A percentile compares a stretch with the other conserved stretches of the same genome.
Conservation (phyloP, 805 yeast genomes). For the Limtongia smithiae region DNA sequence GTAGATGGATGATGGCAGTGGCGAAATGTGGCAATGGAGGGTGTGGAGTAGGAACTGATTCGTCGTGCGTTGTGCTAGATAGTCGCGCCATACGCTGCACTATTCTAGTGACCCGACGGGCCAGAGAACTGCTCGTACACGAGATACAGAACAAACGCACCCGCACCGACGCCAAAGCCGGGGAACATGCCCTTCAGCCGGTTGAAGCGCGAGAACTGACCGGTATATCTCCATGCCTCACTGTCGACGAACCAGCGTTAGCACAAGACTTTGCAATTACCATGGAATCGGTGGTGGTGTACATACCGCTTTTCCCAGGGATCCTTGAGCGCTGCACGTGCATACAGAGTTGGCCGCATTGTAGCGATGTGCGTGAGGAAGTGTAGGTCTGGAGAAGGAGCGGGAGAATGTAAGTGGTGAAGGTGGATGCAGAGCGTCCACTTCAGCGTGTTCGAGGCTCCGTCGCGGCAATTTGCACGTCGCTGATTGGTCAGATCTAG, state of each 20-base stretch:
- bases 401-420: too few relatives aligned
- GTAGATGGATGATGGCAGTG: too few relatives aligned
- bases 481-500: too few relatives aligned
- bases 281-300: neutral
- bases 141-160: constrained; percentile 64
- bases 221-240: constrained; percentile 90
- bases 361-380: neutral
- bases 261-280: neutral
- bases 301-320: constrained; percentile 52
- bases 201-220: constrained; percentile 68
- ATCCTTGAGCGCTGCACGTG: constrained; percentile 37
- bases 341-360: constrained; percentile 17
- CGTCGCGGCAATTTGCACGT: too few relatives aligned
- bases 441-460: too few relatives aligned
- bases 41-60: neutral
- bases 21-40: too few relatives aligned
- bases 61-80: neutral
- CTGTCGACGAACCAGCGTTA: constrained; percentile 39
- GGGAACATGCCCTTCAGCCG: constrained; percentile 73
- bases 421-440: too few relatives aligned
- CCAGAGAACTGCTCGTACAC: constrained; percentile 49
- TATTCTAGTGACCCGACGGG: constrained; percentile 2
- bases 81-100: neutral
- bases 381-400: too few relatives aligned
- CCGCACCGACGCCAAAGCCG: constrained; percentile 74